Percentiles rank a stretch among this genome's conserved stretches.
phyloP scores from a whole-genome alignment of 2,329 filamentous ascomycete genomes.

The Cadophora malorum region DNA sequence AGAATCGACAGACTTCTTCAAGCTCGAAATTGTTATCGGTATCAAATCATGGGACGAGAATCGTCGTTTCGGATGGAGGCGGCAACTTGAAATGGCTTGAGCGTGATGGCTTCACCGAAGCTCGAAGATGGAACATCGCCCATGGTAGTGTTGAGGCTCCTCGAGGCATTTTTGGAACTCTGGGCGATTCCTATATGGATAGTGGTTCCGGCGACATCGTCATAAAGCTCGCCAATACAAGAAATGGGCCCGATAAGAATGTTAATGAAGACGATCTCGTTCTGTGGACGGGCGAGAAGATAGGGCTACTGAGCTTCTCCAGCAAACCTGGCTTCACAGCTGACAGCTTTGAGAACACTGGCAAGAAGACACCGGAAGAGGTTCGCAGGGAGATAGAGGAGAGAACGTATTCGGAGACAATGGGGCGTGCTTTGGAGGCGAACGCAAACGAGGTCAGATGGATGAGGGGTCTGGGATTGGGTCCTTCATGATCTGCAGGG shows the following conservation, averaged over 20 bases:
- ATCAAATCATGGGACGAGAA: slow-evolving; percentile 78
- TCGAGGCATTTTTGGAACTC: slow-evolving; percentile 57
- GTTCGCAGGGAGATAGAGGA: slow-evolving; percentile 61
- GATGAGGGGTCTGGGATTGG: slow-evolving; percentile 35
- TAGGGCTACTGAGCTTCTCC: slow-evolving; percentile 75
- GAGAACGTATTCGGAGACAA: slow-evolving; percentile 68
- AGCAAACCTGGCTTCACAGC: slow-evolving; percentile 55
- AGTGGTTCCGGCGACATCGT: slow-evolving; percentile 73
- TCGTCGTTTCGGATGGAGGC: slow-evolving; percentile 84
- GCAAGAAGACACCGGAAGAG: slow-evolving; percentile 50
- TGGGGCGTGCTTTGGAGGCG: slow-evolving; percentile 75
- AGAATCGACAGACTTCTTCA: slow-evolving; percentile 85
- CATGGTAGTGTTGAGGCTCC: slow-evolving; percentile 56
- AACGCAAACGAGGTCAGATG: slow-evolving; percentile 54
- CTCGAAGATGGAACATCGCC: slow-evolving; percentile 60
- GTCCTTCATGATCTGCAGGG: slow-evolving; percentile 18
- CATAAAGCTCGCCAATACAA: slow-evolving; percentile 71
- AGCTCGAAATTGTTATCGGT: slow-evolving; percentile 83
- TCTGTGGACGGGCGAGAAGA: slow-evolving; percentile 86
- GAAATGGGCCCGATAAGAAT: slow-evolving; percentile 46
- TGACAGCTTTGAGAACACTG: slow-evolving; percentile 57
- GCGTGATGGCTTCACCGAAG: slow-evolving; percentile 74
- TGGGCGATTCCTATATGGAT: slow-evolving; percentile 46
- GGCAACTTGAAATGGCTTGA: slow-evolving; percentile 92
- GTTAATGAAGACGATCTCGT: slow-evolving; percentile 72